Evolutionary conservation across 2,329 filamentous ascomycete genomes (phyloP), one percentile per base, ranked within the genome.

Genomic region (Davidsoniella virescens): DNA sequence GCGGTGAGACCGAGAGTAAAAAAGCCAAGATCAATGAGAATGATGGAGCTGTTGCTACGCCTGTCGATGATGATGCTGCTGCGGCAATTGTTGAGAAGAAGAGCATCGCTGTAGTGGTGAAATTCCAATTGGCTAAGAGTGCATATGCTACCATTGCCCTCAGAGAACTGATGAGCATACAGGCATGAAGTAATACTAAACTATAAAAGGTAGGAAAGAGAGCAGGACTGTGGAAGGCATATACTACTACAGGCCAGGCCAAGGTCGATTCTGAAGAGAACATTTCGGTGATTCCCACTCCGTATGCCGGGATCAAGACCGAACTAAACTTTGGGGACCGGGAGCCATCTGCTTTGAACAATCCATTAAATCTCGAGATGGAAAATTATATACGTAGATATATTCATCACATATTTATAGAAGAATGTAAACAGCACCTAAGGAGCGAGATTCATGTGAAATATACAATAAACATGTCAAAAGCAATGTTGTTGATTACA

Each of bases 61-160:
- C 55, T 2, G 54, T 54, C 9, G 48, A 51, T 6, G 57, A 52
- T 20, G 56, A 55, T 14, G 53, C 56, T 40, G 59, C 62, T 3
- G 23, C 56, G 56, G 57, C 56, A 16, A 52, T 55, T 44, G 59
- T 62, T 12, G 20, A 57, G 56, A 54, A 49, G 46, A 66, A 66
- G 50, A 81, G 82, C 59, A 67, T 85, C 16, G 84, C 80, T 0
- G 71, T 87, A 0, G 65, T 84, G 23, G 62, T 92, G 57, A 86
- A 79, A 61, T 75, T 93, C 64, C 80, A 86, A 61, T 70, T 93
- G 25, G 82, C 78, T 1, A 78, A 80, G 45, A 87, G 84, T 60
- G 82, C 86, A 59, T 93, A 93, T 65, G 86, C 86, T 0, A 93
- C 86, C 0, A 85, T 93, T 70, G 83, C 84, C 10, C 62, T 93